These are phyloP conservation scores for Gymnopilus junonius DNA, from an alignment of 768 basidiomycete genomes.

Conservation along the genomic window DNA sequence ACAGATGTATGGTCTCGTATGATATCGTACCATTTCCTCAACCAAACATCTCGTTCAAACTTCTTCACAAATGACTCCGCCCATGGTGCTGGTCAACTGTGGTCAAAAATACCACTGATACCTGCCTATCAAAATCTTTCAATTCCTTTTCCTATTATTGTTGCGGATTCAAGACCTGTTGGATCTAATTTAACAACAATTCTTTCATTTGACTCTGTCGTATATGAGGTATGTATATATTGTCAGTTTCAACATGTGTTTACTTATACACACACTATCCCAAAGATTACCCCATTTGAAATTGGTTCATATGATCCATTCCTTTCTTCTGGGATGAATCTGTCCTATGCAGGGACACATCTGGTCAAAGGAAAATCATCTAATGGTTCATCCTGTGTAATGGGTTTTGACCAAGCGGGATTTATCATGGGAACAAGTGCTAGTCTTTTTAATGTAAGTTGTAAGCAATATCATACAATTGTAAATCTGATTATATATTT, in stretches of 20 bases:
- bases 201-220: conserved; percentile 46
- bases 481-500: neutral
- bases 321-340: conserved; percentile 71
- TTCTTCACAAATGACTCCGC: conserved; percentile 62
- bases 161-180: conserved; percentile 56
- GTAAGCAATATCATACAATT: neutral
- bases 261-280: neutral
- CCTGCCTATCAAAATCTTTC: conserved; percentile 52
- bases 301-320: conserved; percentile 77
- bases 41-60: conserved; percentile 59
- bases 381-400: conserved; percentile 64
- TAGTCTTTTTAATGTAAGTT: conserved; percentile 62
- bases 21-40: conserved; percentile 76
- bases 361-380: conserved; percentile 59
- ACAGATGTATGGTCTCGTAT: conserved; percentile 69
- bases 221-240: conserved; percentile 54
- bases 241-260: neutral
- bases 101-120: conserved; percentile 59
- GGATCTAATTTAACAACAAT: conserved; percentile 45
- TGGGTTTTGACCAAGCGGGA: conserved; percentile 73
- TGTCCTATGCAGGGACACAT: conserved; percentile 66
- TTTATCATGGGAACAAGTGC: conserved; percentile 81
- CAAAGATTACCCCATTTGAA: conserved; percentile 64
- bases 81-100: conserved; percentile 77
- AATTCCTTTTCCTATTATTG: conserved; percentile 72